phyloP scores from a whole-genome alignment of 2,329 filamentous ascomycete genomes.

The Ophiostoma ips region DNA sequence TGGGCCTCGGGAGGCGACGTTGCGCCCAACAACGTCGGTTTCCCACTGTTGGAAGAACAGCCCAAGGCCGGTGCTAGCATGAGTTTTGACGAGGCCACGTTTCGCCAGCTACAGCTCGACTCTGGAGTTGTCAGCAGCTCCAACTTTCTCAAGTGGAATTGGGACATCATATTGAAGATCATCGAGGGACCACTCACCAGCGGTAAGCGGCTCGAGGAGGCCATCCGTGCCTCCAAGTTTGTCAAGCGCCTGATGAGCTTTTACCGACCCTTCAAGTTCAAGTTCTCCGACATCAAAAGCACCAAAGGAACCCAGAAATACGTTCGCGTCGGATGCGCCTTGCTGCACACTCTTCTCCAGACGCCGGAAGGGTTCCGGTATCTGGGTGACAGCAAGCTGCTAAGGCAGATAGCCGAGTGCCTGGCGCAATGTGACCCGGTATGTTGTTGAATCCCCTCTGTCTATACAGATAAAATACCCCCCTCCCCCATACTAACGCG shows the following conservation, averaged over 20 bases:
- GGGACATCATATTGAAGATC: conserved; percentile 80
- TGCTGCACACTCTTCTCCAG: conserved; percentile 77
- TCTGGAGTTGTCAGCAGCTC: conserved; percentile 78
- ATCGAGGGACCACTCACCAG: conserved; percentile 88
- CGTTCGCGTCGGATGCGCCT: conserved; percentile 72
- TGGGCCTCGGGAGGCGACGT: conserved; percentile 22
- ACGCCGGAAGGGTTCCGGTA: conserved; percentile 75
- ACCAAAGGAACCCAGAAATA: conserved; percentile 92
- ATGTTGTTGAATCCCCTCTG: too few relatives aligned
- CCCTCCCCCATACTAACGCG: too few relatives aligned
- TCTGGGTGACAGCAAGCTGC: conserved; percentile 77
- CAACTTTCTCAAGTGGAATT: conserved; percentile 93
- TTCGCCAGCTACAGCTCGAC: conserved; percentile 54
- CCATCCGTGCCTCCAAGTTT: conserved; percentile 89
- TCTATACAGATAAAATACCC: too few relatives aligned
- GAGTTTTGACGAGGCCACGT: conserved; percentile 47
- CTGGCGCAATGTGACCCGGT: conserved; percentile 88
- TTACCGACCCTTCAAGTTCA: conserved; percentile 91
- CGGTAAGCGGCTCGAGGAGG: conserved; percentile 83
- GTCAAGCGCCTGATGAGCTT: conserved; percentile 91
- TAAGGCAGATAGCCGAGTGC: conserved; percentile 90
- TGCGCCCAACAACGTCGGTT: conserved; percentile 27
- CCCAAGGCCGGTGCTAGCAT: conserved; percentile 35
- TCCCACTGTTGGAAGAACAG: conserved; percentile 41
- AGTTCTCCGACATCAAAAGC: conserved; percentile 80